Conservation (phyloP, 1,284 basidiomycete genomes). For the Puccinia hordei region DNA sequence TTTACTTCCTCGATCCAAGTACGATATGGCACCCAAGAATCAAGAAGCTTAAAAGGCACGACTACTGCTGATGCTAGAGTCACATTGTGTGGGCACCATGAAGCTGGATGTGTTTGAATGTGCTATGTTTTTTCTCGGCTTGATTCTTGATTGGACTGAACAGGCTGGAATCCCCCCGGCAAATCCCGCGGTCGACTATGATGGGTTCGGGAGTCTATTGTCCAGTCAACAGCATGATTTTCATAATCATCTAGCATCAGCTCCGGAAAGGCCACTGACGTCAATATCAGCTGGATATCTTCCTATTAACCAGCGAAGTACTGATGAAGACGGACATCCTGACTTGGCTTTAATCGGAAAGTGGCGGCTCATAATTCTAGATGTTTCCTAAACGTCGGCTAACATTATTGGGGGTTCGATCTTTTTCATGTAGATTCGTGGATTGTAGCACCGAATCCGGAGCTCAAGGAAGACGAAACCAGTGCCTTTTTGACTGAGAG, state of each 20-base stretch:
- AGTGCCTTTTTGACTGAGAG: background rate
- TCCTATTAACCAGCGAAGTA: too few relatives aligned
- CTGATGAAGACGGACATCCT: background rate
- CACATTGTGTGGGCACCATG: background rate
- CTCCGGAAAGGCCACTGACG: background rate
- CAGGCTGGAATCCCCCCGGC: background rate
- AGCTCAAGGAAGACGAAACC: background rate
- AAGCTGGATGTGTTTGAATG: background rate
- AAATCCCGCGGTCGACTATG: background rate
- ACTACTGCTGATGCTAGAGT: background rate
- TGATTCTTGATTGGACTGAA: background rate
- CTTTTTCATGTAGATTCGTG: constrained; percentile 1
- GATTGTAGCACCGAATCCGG: background rate
- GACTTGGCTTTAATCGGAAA: background rate
- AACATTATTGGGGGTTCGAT: background rate
- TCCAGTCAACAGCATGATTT: background rate
- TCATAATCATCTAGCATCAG: background rate
- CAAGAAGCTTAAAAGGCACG: background rate
- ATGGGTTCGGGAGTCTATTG: background rate
- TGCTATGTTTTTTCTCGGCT: background rate
- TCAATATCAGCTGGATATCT: background rate
- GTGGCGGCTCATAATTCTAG: background rate
- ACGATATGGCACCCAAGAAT: too few relatives aligned
- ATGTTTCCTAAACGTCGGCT: background rate
- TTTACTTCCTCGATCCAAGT: too few relatives aligned